Evolutionary conservation across 2,329 filamentous ascomycete species (phyloP), one percentile per base, ranked within the genome.

Genomic region (Phialocephala sp.): DNA sequence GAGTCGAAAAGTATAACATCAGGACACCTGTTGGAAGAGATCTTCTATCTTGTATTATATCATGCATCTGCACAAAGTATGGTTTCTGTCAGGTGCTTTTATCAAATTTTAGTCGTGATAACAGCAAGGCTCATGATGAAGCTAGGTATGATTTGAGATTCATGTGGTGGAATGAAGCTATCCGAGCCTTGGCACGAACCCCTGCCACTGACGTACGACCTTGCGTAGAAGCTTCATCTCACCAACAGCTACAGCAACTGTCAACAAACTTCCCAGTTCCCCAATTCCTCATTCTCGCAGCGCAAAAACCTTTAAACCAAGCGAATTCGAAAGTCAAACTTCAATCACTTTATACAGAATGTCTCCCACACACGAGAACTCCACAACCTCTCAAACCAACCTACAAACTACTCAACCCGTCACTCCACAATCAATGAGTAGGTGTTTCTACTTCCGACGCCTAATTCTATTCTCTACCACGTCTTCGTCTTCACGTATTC

Each of bases 191-290:
- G 52, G 52, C 52, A 32, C 18, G 18, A 12, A 55, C 52, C 52
- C 52, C 35, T 55, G 52, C n/a, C 52, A 55, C 14, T 55, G 52
- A 55, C 52, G 52, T 55, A 22, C n/a, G 45, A 24, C 41, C 45
- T 55, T 55, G 50, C 50, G 52, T 37, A 9, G 24, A 55, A 55
- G 52, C 52, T 55, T 55, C 15, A 18, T 37, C 35, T 35, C 20
- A 50, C n/a, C 45, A 50, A 2, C 43, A 47, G 14, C 43, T n/a
- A 47, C 9, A 15, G 11, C 43, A 47, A 47, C 43, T 47, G 8
- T 39, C 8, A n/a, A n/a, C n/a, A n/a, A n/a, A n/a, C n/a, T n/a
- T n/a, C n/a, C n/a, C n/a, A n/a, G n/a, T n/a, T 8, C 22, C 32
- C 12, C 52, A 55, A 18, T 18, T 36, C 18, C 35, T 57, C 24